Conservation (phyloP, 2,329 filamentous ascomycete genomes). For the Nannizziopsis arthrosporioides region DNA sequence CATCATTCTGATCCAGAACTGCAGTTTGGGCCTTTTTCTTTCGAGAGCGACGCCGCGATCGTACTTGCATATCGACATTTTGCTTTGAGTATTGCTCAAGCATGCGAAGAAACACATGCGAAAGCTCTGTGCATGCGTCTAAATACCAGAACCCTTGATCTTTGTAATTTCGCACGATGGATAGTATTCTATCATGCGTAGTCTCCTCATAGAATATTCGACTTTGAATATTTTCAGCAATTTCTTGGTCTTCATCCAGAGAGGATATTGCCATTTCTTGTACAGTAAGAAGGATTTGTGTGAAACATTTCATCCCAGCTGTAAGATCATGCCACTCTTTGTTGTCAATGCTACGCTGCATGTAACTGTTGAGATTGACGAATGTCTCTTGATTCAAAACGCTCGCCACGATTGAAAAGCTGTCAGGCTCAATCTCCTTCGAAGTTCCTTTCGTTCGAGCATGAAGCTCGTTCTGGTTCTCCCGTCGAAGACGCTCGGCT, state of each 20-base stretch:
- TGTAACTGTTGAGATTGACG: constrained; percentile 69
- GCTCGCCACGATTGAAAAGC: constrained; percentile 74
- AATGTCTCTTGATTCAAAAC: constrained; percentile 95
- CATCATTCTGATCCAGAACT: constrained; percentile 31
- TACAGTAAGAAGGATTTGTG: constrained; percentile 81
- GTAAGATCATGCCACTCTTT: constrained; percentile 83
- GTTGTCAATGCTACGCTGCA: constrained; percentile 66
- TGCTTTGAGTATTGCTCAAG: constrained; percentile 89
- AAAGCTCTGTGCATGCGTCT: constrained; percentile 79
- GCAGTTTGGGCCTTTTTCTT: constrained; percentile 50
- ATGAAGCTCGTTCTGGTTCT: constrained; percentile 43
- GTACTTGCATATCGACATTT: constrained; percentile 85
- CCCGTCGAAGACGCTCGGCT: constrained; percentile 64
- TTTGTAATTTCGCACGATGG: constrained; percentile 74
- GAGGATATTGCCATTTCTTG: constrained; percentile 80
- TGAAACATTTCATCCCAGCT: constrained; percentile 85
- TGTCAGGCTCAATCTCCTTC: constrained; percentile 54
- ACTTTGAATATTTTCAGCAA: constrained; percentile 91
- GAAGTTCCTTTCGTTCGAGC: constrained; percentile 38
- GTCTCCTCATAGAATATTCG: constrained; percentile 98
- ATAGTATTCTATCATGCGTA: constrained; percentile 76
- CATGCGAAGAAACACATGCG: constrained; percentile 84
- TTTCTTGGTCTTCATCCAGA: constrained; percentile 89
- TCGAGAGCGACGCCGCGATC: constrained; percentile 61
- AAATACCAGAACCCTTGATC: constrained; percentile 90